Evolutionary conservation across 257 asterid genomes (phyloP).

Genomic region (Solanum appendiculatum): DNA sequence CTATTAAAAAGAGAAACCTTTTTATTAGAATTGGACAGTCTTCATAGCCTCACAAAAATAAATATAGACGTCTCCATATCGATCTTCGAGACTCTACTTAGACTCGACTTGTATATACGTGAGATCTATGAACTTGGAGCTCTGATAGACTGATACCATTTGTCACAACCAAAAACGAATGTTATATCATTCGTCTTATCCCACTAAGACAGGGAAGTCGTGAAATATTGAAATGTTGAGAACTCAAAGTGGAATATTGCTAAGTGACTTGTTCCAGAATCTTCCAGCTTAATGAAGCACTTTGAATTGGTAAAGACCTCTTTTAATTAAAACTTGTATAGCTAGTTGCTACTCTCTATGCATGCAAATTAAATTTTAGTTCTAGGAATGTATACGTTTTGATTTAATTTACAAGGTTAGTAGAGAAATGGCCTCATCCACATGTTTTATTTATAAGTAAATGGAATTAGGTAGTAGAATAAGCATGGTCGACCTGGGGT

Average conservation of each 20-base stretch:
- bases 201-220: no score
- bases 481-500: background rate
- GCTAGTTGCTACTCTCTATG: background rate
- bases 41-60: no score
- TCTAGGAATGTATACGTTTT: background rate
- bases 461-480: background rate
- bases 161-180: no score
- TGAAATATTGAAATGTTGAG: background rate
- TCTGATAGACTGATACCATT: no score
- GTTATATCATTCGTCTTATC: no score
- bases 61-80: no score
- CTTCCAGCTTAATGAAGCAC: background rate
- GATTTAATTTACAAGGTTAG: background rate
- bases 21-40: no score
- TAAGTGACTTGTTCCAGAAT: background rate
- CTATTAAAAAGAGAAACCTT: background rate
- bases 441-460: background rate
- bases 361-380: background rate
- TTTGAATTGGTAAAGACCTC: background rate
- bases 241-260: background rate
- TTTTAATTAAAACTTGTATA: background rate
- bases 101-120: no score
- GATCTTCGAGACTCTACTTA: no score
- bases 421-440: background rate
- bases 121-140: no score